phyloP scores from a whole-genome alignment of 805 yeast species.

The Saccharomycopsis sp. region DNA sequence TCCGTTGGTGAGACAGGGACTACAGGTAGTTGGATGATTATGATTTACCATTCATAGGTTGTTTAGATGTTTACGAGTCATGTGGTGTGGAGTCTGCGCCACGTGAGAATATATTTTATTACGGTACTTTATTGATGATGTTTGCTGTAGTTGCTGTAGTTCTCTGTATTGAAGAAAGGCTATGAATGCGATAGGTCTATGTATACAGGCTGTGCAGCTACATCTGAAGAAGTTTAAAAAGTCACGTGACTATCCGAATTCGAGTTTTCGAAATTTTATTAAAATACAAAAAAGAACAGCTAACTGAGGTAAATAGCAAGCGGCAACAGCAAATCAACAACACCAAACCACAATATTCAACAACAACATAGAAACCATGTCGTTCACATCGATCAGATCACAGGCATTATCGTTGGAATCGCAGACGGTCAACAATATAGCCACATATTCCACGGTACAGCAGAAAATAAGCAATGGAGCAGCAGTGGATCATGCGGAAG shows the following conservation, averaged over 20 bases:
- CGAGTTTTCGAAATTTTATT: neutral
- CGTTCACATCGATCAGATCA: conserved; percentile 18
- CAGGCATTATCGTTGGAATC: conserved; percentile 18
- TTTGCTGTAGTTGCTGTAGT: too few species aligned
- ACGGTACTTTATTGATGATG: too few species aligned
- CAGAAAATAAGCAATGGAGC: conserved; percentile 6
- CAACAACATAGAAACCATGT: conserved; percentile 9
- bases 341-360: too few species aligned
- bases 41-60: neutral
- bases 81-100: too few species aligned
- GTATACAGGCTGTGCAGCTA: too few species aligned
- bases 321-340: neutral
- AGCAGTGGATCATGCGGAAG: conserved; percentile 5
- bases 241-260: neutral
- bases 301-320: neutral
- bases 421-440: conserved; percentile 14
- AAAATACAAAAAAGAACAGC: neutral
- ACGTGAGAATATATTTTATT: neutral
- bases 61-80: too few species aligned
- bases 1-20: conserved; percentile 18
- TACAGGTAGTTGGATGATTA: neutral
- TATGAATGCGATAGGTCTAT: too few species aligned
- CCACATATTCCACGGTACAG: conserved; percentile 8
- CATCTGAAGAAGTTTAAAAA: too few species aligned
- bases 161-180: too few species aligned